These are phyloP conservation scores for Diaporthe ilicicola DNA, from an alignment of 2,329 filamentous ascomycete species.

Conservation along the genomic window DNA sequence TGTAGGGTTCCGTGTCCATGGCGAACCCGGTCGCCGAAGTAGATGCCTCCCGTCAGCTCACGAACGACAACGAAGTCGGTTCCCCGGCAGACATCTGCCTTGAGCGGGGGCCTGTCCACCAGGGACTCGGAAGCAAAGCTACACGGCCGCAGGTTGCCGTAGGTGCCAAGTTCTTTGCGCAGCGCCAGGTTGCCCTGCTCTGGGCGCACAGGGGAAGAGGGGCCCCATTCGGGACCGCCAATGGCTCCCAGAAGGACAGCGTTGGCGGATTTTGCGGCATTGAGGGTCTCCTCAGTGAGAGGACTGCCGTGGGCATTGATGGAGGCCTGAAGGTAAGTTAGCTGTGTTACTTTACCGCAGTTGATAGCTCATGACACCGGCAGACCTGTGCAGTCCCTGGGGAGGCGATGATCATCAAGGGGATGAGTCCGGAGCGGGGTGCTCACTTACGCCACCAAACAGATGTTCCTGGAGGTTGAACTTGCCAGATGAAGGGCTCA, in stretches of 20 bases:
- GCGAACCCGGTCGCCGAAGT: conserved; percentile 90
- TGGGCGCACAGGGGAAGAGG: conserved; percentile 79
- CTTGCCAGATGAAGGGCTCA: conserved; percentile 72
- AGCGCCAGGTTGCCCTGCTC: conserved; percentile 92
- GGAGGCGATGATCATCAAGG: neutral
- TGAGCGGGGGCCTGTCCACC: conserved; percentile 85
- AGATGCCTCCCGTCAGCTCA: conserved; percentile 91
- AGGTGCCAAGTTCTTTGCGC: conserved; percentile 92
- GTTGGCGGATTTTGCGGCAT: conserved; percentile 83
- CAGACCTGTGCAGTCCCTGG: neutral
- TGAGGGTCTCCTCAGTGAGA: conserved; percentile 83
- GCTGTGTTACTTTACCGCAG: conserved; percentile 15
- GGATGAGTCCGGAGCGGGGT: neutral
- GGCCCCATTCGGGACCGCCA: conserved; percentile 96
- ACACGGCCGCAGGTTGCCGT: conserved; percentile 95
- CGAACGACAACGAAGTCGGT: conserved; percentile 94
- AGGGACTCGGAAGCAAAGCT: conserved; percentile 91
- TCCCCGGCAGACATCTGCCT: conserved; percentile 83
- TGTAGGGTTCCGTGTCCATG: conserved; percentile 88
- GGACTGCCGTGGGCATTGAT: conserved; percentile 84
- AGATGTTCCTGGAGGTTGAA: conserved; percentile 93
- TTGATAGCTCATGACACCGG: neutral
- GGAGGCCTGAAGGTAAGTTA: conserved; percentile 70
- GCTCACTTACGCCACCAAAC: conserved; percentile 82
- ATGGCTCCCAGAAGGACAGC: conserved; percentile 93